Evolutionary conservation across 352 stramenopile species (phyloP).

Genomic region (Nothophytophthora sp.): DNA sequence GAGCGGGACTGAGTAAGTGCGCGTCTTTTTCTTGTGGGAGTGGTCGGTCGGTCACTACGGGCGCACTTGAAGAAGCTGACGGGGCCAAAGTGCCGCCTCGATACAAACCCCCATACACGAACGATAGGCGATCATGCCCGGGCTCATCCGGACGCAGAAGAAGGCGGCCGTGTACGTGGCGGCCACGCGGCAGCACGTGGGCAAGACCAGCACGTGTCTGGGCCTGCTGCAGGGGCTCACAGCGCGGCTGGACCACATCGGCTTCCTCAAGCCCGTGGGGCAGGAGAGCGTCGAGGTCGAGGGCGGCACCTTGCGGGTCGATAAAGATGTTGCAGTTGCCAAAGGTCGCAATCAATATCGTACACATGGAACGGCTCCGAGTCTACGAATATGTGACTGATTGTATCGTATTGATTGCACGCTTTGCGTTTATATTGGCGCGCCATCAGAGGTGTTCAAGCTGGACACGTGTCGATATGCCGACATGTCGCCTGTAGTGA

Average conservation of each 20-base stretch:
- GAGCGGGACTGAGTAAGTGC: not conserved
- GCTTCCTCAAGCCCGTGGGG: constrained; percentile 96
- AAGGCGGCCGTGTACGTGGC: constrained; percentile 78
- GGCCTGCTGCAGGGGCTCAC: constrained; percentile 93
- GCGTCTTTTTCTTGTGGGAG: not conserved
- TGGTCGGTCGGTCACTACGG: not conserved
- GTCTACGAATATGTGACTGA: no score
- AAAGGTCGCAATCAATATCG: constrained; percentile 77
- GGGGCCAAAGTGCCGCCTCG: not conserved
- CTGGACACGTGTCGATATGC: constrained; percentile 92
- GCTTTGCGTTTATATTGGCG: constrained; percentile 1
- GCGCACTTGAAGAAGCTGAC: constrained; percentile 4
- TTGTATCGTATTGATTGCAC: constrained; percentile 9
- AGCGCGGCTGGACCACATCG: constrained; percentile 86
- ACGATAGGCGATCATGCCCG: no score
- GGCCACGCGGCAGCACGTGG: constrained; percentile 87
- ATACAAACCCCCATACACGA: no score
- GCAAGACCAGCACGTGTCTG: constrained; percentile 94
- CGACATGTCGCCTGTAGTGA: constrained; percentile 97
- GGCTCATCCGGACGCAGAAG: not conserved
- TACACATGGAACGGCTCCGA: no score
- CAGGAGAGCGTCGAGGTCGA: constrained; percentile 90
- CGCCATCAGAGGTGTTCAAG: constrained; percentile 94
- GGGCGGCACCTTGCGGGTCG: constrained; percentile 73
- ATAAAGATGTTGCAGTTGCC: constrained; percentile 90